phyloP scores from a whole-genome alignment of 2,329 filamentous ascomycete species.

The Seiridium cupressi region DNA sequence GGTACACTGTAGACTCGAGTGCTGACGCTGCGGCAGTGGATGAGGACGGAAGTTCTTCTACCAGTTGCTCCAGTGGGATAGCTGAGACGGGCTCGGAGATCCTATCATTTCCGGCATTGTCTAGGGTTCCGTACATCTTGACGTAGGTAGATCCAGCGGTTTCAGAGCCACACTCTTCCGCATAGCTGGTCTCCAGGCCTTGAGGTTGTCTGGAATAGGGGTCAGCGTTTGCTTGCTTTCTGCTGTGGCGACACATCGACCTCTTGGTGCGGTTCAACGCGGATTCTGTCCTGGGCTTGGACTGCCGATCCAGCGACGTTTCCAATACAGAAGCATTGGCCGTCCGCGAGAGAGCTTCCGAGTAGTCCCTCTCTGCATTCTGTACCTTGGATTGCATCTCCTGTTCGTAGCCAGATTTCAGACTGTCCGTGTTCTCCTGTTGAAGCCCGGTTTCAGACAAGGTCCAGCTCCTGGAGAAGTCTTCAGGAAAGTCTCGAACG shows the following conservation, averaged over 20 bases:
- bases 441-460: conserved; percentile 6
- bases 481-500: conserved; percentile 50
- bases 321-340: conserved; percentile 20
- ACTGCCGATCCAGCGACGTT: conserved; percentile 25
- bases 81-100: not conserved
- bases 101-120: conserved; percentile 9
- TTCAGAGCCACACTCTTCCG: conserved; percentile 37
- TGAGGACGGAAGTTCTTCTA: conserved; percentile 5
- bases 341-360: conserved; percentile 19
- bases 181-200: conserved; percentile 47
- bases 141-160: conserved; percentile 33
- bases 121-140: conserved; percentile 28
- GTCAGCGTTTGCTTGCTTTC: conserved; percentile 26
- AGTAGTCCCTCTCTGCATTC: conserved; percentile 20
- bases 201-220: conserved; percentile 43
- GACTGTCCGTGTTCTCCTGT: conserved; percentile 10
- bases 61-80: conserved; percentile 9
- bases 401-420: conserved; percentile 13
- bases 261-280: conserved; percentile 5
- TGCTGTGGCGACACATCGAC: conserved; percentile 7
- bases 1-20: conserved; percentile 46
- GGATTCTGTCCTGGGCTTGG: conserved; percentile 10
- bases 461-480: conserved; percentile 44
- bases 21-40: conserved; percentile 3
- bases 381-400: conserved; percentile 16